Base-by-base conservation (phyloP, 2,329 filamentous ascomycete species). In the Clarireedia hainanense region DNA sequence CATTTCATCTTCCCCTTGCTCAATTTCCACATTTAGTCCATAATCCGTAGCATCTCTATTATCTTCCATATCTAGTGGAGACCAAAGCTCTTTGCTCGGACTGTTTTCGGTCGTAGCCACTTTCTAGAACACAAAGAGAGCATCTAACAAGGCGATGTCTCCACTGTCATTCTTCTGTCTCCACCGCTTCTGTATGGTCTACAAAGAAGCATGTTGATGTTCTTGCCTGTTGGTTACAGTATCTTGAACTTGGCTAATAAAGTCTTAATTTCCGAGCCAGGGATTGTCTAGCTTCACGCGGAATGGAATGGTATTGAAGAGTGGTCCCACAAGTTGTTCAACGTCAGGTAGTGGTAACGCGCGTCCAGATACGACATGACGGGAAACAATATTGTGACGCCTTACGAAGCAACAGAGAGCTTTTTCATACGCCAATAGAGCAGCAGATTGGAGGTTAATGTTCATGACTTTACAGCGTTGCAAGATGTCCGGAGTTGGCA, bases 361-460 rank as follows among this genome's bases (percentile, higher is more conserved):
- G 6, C 73, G 67, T 6, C 72, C 71, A 0, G 67, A 68, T 0
- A 75, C 49, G 1, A 71, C 67, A n/a, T 60, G 56, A 1, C 72
- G 72, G 57, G 73, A 70, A 1, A 63, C 60, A 10, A 74, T 73
- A 65, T 95, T 88, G 0, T 39, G 39, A 10, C 50, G 50, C 14
- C 43, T 52, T 14, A 52, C 50, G 4, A 45, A 45, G 20, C 50
- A 52, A 5, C 20, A 52, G 12, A 52, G 50, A 7, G 26, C 40
- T 30, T 52, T 52, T n/a, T 24, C 39, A 6, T 45, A 52, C 15
- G 39, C 50, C 14, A 52, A 37, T 2, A 52, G 50, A 23, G 50
- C 24, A 4, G 26, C 50, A 9, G 39, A 52, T 27, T 52, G 50
- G 23, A 52, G 17, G 20, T 52, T 45, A 2, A 52, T 52, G 2